Evolutionary conservation across 2,329 filamentous ascomycete species (phyloP), one percentile per base, ranked within the genome.

Genomic region (Cladorrhinum sp.): DNA sequence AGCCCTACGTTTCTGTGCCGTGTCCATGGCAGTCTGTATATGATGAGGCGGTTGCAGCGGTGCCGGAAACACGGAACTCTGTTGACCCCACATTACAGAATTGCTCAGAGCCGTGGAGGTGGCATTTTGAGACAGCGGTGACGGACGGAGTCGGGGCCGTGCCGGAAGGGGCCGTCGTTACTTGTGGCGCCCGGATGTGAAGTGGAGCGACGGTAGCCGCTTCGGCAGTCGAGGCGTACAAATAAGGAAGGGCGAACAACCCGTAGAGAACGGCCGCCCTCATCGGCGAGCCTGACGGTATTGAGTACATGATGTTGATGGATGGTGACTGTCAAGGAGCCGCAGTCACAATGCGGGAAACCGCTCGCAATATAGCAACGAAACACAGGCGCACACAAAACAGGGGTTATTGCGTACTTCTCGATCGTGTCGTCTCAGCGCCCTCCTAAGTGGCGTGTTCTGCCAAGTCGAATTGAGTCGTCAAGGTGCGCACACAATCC

Each of bases 61-160:
- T 66, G 10, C 71, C 65, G 1, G 69, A 65, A 27, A 75, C 63
- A 54, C 73, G 67, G 60, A 70, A 69, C 57, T 74, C 70, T 0
- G 67, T 64, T 0, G 66, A 65, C 3, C 64, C 70, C 20, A 66
- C 66, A 51, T 71, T 64, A 57, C 74, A 76, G 58, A 69, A 82
- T 77, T 77, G 77, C 2, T 72, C 65, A 18, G 72, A 73, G 8
- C 71, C 76, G 53, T 80, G 77, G 12, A 76, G 65, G 64, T 79
- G 77, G 60, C 83, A 86, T 1, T 72, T 76, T 3, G 82, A 83
- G 1, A 85, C 72, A 1, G 80, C 79, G 1, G 81, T 79, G 9
- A 74, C 36, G 51, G 55, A 41, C n/a, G 64, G 32, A 20, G 38
- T 32, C 25, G 53, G 25, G 27, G 50, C 22, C 23, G 52, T n/a